Conservation (phyloP, 2,329 filamentous ascomycete species). For the Onygenales sp. region DNA sequence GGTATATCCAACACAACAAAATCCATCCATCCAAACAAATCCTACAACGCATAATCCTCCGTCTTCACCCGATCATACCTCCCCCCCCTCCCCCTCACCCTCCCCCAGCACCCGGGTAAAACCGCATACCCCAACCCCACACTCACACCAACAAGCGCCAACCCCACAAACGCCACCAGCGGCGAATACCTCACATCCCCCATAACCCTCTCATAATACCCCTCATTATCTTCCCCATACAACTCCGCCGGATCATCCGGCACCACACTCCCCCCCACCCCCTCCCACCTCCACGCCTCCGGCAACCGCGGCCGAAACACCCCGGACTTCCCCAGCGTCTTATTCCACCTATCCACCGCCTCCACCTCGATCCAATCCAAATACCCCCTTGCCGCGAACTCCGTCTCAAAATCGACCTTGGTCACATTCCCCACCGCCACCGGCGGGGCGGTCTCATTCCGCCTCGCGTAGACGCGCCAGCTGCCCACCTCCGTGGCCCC, state of each 20-base stretch:
- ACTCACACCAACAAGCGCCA: background rate
- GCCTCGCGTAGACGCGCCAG: constrained; percentile 26
- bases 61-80: background rate
- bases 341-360: constrained; percentile 18
- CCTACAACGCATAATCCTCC: background rate
- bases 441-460: constrained; percentile 16
- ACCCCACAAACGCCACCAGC: background rate
- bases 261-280: background rate
- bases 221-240: background rate
- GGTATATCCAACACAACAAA: too few relatives aligned
- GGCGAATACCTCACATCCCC: background rate
- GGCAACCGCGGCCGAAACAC: constrained; percentile 9
- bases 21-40: too few relatives aligned
- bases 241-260: background rate
- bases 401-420: constrained; percentile 29
- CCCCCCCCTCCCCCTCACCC: background rate
- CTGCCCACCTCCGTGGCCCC: constrained; percentile 28
- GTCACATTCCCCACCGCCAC: constrained; percentile 18
- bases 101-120: background rate
- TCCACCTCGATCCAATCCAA: constrained; percentile 23
- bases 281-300: constrained; percentile 8
- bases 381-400: constrained; percentile 21
- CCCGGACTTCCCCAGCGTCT: constrained; percentile 16
- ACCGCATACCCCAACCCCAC: background rate
- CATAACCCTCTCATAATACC: background rate